Percentiles rank a stretch among this genome's conserved stretches.
Conservation (phyloP, 306 rosid species). For the Luffa aegyptiaca region DNA sequence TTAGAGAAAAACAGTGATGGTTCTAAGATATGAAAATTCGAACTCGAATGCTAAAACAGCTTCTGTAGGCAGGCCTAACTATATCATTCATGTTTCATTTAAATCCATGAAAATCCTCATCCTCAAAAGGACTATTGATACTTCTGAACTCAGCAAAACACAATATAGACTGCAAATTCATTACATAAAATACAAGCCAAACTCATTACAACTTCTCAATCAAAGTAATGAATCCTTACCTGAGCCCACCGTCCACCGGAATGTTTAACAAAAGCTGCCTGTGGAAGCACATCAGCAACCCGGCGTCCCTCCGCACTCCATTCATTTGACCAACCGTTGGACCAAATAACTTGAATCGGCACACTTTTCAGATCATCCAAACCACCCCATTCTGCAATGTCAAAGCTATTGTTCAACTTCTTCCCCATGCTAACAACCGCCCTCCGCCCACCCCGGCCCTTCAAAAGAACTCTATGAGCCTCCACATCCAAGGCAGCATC, state of each 20-base stretch:
- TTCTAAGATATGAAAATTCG: not conserved
- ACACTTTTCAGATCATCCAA: conserved; percentile 52
- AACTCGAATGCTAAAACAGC: not conserved
- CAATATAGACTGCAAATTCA: not conserved
- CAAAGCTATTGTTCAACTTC: conserved; percentile 76
- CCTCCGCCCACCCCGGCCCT: conserved; percentile 47
- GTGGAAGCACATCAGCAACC: conserved; percentile 53
- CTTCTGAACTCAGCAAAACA: not conserved
- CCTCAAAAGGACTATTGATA: not conserved
- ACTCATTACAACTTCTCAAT: not conserved
- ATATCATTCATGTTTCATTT: not conserved
- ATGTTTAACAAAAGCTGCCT: conserved; percentile 52
- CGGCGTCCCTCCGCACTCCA: conserved; percentile 77
- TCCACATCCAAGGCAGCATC: conserved; percentile 34
- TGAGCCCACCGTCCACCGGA: conserved; percentile 91
- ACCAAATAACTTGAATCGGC: conserved; percentile 83
- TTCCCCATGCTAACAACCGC: conserved; percentile 62
- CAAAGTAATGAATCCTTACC: conserved; percentile 34
- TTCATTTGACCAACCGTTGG: conserved; percentile 63
- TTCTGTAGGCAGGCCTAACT: not conserved
- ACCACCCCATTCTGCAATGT: conserved; percentile 71
- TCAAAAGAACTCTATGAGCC: conserved; percentile 66
- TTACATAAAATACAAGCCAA: not conserved
- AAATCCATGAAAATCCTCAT: not conserved
- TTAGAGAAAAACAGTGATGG: not conserved